These are phyloP conservation scores for Fusarium sp. DNA, from an alignment of 2,329 filamentous ascomycete genomes.

Conservation along the genomic window DNA sequence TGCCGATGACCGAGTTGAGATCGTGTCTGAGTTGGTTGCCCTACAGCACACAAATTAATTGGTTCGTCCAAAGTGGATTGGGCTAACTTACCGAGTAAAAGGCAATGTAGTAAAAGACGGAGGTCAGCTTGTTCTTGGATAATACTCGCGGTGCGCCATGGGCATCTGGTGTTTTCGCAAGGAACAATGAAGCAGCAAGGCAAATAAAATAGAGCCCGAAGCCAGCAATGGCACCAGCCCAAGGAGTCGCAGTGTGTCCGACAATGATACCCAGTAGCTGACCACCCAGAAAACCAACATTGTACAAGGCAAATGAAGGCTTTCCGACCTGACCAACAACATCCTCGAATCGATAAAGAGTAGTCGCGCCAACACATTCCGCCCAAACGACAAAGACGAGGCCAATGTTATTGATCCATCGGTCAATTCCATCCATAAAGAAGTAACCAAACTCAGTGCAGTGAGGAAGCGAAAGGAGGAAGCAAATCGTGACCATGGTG, in stretches of 20 bases:
- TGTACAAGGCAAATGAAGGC: background rate
- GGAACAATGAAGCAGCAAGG: background rate
- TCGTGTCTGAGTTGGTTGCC: background rate
- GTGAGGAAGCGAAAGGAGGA: background rate
- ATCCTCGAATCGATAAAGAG: background rate
- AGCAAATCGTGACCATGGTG: background rate
- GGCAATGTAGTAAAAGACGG: background rate
- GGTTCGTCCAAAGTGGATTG: accelerated
- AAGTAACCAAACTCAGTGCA: background rate
- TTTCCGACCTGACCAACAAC: background rate
- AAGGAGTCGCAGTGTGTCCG: background rate
- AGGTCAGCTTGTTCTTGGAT: background rate
- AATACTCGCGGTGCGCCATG: background rate
- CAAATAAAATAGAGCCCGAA: background rate
- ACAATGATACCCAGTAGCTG: background rate
- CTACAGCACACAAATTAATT: accelerated
- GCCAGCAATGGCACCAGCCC: background rate
- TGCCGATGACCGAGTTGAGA: background rate
- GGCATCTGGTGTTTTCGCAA: background rate
- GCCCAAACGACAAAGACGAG: background rate
- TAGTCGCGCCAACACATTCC: background rate
- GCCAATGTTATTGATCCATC: background rate
- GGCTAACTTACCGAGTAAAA: background rate
- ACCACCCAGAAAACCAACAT: background rate
- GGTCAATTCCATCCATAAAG: background rate